phyloP scores from a whole-genome alignment of 768 basidiomycete genomes.

The Neoboletus brunneissimus region DNA sequence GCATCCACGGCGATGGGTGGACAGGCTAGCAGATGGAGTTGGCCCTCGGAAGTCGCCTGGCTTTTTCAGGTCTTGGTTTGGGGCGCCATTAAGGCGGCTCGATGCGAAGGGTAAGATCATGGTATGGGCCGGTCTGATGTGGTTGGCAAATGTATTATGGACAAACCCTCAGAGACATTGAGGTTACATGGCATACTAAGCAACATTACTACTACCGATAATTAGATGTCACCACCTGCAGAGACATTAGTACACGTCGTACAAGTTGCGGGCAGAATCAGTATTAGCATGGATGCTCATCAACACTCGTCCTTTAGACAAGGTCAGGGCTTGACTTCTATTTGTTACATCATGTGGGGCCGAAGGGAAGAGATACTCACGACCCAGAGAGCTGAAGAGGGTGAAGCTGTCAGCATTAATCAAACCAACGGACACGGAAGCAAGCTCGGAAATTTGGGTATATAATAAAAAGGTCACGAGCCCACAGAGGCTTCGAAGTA shows the following conservation, averaged over 20 bases:
- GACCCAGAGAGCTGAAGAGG: not conserved
- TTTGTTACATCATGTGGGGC: conserved; percentile 58
- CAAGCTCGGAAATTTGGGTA: conserved; percentile 91
- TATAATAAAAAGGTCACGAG: conserved; percentile 67
- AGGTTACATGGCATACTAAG: conserved; percentile 1
- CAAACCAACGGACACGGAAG: not conserved
- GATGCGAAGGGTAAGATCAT: conserved; percentile 44
- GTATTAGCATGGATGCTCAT: conserved; percentile 92
- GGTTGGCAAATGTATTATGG: conserved; percentile 67
- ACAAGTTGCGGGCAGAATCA: conserved; percentile 38
- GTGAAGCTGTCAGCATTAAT: conserved; percentile 11
- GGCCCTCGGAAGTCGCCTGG: conserved; percentile 19
- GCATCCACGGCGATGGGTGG: conserved; percentile 46
- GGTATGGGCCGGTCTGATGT: conserved; percentile 48
- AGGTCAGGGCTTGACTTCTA: conserved; percentile 92
- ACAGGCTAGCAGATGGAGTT: conserved; percentile 43
- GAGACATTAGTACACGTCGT: conserved; percentile 16
- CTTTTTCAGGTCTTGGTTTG: conserved; percentile 31
- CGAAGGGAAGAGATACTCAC: conserved; percentile 36
- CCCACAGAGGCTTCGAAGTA: conserved; percentile 69
- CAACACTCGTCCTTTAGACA: conserved; percentile 70
- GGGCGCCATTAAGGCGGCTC: conserved; percentile 31
- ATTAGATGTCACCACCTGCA: conserved; percentile 1
- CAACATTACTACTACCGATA: not conserved
- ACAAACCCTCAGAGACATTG: conserved; percentile 25